Evolutionary conservation across 495 filamentous ascomycete genomes (phyloP), one percentile per base, ranked within the genome.

Genomic region (Hyaloscypha finlandica): DNA sequence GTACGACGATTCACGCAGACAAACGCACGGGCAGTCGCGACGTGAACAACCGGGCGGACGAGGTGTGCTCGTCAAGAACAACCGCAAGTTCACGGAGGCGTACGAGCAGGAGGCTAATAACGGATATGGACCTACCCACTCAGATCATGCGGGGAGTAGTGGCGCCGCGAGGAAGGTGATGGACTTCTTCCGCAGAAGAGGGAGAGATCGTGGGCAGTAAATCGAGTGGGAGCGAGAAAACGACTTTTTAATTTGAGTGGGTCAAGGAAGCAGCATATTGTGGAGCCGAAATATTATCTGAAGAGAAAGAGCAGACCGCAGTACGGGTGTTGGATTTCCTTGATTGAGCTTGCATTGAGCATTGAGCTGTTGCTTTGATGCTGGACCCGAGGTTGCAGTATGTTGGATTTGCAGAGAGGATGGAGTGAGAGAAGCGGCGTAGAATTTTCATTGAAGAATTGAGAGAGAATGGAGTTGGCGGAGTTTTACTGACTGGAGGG

Each of bases 141-240:
- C 76, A 55, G 81, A 85, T 63, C 88, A 93, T 75, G 88, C 86
- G 4, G 95, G 94, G 35, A 95, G 90, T 73, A 91, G 86, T 64
- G 92, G 92, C 39, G 90, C 92, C 19, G 92, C 94, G 20, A 88
- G 92, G 70, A 89, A 91, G 72, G 95, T 99, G 57, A 99, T 99
- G 95, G 95, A 97, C 78, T 95, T 97, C 77, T 99, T 99, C 81
- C 85, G 95, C 72, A 81, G 94, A 74, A 85, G 93, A 68, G 92
- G 92, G 37, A 93, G 88, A 76, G 92, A 90, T 58, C 55, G 70
- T 2, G 67, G 39, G 0, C 64, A 66, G 37, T 66, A 42, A 60
- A 37, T 37, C 6, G 12, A 12, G 6, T 3, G 35, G 12, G 35
- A 3, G 8, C 12, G 8, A 12, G 35, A 12, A 25, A 25, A 25